These are phyloP conservation scores for Sparassis latifolia DNA, from an alignment of 1,284 basidiomycete species.

Conservation along the genomic window DNA sequence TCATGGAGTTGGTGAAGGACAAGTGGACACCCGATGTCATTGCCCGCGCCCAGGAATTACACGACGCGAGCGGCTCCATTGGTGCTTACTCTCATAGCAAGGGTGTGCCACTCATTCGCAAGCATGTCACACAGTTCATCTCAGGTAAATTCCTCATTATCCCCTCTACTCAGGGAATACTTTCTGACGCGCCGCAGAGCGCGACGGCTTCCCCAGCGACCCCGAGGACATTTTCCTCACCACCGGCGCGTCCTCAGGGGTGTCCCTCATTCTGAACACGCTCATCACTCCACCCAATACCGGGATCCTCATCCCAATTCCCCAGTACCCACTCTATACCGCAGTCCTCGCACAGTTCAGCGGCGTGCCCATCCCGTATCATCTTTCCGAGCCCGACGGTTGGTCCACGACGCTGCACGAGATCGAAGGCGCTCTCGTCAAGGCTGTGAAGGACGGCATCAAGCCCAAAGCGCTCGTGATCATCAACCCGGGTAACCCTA, in stretches of 20 bases:
- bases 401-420: slow-evolving; percentile 83
- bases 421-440: slow-evolving; percentile 64
- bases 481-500: slow-evolving; percentile 97
- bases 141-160: slow-evolving; percentile 45
- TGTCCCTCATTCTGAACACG: slow-evolving; percentile 82
- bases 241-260: slow-evolving; percentile 88
- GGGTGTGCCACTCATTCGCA: slow-evolving; percentile 84
- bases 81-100: slow-evolving; percentile 97
- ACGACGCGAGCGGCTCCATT: slow-evolving; percentile 86
- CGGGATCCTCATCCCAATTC: slow-evolving; percentile 92
- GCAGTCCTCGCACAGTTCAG: slow-evolving; percentile 85
- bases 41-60: slow-evolving; percentile 74
- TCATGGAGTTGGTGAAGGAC: slow-evolving; percentile 72
- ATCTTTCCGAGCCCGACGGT: slow-evolving; percentile 75
- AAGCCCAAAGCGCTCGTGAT: slow-evolving; percentile 81
- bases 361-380: slow-evolving; percentile 84
- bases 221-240: slow-evolving; percentile 92
- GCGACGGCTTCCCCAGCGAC: slow-evolving; percentile 82
- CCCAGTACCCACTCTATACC: slow-evolving; percentile 97
- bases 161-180: background rate
- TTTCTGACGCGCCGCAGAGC: slow-evolving; percentile 43
- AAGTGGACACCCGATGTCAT: slow-evolving; percentile 87
- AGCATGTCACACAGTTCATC: slow-evolving; percentile 89
- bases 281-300: slow-evolving; percentile 63
- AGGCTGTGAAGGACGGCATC: slow-evolving; percentile 59